Conservation (phyloP, 139 green algal species). For the Picochlorum sp. region DNA sequence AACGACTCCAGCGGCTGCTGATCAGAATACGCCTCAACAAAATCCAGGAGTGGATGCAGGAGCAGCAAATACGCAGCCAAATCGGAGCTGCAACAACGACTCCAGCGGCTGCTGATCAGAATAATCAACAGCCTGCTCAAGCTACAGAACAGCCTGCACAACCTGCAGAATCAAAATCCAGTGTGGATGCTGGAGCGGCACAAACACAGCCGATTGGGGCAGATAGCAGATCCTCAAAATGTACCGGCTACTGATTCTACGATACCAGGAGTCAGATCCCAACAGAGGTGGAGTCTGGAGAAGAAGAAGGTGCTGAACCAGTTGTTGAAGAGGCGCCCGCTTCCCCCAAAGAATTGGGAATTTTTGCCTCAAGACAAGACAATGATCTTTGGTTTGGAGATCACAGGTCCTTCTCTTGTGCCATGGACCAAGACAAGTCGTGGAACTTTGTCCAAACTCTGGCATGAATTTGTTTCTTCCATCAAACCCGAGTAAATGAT, state of each 20-base stretch:
- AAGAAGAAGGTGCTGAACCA: neutral
- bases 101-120: too few species aligned
- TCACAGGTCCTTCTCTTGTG: neutral
- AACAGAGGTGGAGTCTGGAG: neutral
- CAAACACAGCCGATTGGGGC: too few species aligned
- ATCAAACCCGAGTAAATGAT: conserved; percentile 6
- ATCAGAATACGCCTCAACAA: neutral
- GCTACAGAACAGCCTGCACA: too few species aligned
- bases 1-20: neutral
- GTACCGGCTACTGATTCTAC: too few species aligned
- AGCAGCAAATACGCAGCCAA: neutral
- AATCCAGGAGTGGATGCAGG: neutral
- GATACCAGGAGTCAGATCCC: neutral
- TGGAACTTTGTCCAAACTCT: conserved; percentile 5
- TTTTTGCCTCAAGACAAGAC: conserved; percentile 8
- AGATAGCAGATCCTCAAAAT: too few species aligned
- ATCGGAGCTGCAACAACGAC: too few species aligned
- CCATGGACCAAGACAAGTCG: conserved; percentile 14
- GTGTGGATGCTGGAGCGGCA: too few species aligned
- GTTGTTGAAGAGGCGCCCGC: neutral
- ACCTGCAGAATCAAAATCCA: too few species aligned
- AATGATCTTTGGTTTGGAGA: conserved; percentile 9
- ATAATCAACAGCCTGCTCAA: too few species aligned
- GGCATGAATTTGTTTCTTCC: neutral
- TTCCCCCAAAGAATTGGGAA: conserved; percentile 7